Evolutionary conservation across 768 basidiomycete genomes (phyloP).

Genomic region (Mycena leptocephala): DNA sequence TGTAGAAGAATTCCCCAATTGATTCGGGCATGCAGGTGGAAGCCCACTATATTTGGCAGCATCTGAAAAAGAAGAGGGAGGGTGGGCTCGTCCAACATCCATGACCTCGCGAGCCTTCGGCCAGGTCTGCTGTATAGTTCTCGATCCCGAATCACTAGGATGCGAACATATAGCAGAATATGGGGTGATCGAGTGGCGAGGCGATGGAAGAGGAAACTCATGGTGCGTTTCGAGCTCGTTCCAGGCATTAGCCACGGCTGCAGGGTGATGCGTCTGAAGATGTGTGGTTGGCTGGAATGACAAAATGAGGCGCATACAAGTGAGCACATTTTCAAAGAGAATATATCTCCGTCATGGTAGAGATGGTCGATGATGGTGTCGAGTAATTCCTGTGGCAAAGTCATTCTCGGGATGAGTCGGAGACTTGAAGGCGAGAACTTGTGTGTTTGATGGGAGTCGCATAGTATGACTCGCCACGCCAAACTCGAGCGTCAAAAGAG

Average conservation of each 20-base stretch:
- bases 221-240: neutral
- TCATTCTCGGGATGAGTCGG: no score
- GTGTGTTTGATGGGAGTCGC: no score
- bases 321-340: neutral
- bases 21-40: neutral
- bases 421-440: no score
- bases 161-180: neutral
- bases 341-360: neutral
- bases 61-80: neutral
- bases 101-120: neutral
- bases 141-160: neutral
- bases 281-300: neutral
- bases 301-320: neutral
- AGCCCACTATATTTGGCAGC: neutral
- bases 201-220: neutral
- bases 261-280: neutral
- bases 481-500: no score
- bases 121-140: neutral
- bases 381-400: constrained; percentile 3
- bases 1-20: neutral
- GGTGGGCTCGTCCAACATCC: neutral
- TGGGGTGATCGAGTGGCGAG: neutral
- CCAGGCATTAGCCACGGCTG: neutral
- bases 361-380: neutral
- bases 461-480: no score